Evolutionary conservation across 1,139 yeast genomes (phyloP).

Genomic region (Hansenula sp.): DNA sequence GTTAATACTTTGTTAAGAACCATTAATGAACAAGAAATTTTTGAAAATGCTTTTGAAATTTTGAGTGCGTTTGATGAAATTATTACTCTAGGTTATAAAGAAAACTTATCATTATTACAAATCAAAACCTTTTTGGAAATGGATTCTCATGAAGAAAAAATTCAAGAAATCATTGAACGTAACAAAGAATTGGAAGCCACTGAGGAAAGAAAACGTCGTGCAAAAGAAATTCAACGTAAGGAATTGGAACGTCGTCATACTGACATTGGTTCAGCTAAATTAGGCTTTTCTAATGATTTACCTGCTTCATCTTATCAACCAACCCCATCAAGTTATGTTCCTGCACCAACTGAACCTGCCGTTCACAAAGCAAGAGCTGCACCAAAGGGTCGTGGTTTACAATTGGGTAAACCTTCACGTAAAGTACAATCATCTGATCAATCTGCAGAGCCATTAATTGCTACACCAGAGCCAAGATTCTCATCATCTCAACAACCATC

Average conservation of each 20-base stretch:
- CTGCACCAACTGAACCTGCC: conserved; percentile 30
- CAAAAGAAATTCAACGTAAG: conserved; percentile 88
- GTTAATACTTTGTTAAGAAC: conserved; percentile 70
- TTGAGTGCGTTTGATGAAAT: conserved; percentile 93
- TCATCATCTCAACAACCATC: conserved; percentile 13
- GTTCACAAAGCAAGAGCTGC: conserved; percentile 32
- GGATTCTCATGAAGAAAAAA: conserved; percentile 98
- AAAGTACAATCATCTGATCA: conserved; percentile 35
- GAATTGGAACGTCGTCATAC: conserved; percentile 36
- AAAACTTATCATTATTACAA: conserved; percentile 77
- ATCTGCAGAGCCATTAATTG: conserved; percentile 43
- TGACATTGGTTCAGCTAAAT: conserved; percentile 3
- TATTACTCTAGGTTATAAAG: conserved; percentile 84
- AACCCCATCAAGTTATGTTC: conserved; percentile 27
- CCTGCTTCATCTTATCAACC: conserved; percentile 12
- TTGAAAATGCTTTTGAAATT: conserved; percentile 82
- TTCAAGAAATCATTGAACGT: conserved; percentile 95
- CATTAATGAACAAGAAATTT: conserved; percentile 80
- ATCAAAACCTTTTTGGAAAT: conserved; percentile 88
- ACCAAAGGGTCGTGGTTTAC: conserved; percentile 71
- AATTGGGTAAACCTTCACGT: conserved; percentile 59
- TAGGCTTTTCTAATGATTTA: conserved; percentile 1
- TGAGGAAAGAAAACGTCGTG: conserved; percentile 94
- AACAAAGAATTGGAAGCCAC: conserved; percentile 96
- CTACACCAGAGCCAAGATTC: conserved; percentile 19